Evolutionary conservation across 306 rosid species (phyloP).

Genomic region (Cucumis melo): DNA sequence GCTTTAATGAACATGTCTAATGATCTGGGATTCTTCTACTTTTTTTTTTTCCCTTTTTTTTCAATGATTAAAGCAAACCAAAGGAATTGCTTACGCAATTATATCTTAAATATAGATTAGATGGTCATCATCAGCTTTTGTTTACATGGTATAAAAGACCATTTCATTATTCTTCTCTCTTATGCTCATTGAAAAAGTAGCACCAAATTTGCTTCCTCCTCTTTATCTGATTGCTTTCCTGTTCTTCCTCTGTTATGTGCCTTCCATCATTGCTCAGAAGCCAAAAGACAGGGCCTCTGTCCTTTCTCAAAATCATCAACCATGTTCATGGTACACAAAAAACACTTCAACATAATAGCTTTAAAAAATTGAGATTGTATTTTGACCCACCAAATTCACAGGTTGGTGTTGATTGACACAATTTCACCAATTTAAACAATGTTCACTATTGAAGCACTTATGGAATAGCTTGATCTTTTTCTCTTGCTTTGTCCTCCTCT

Average conservation of each 20-base stretch:
- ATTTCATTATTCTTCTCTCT: neutral
- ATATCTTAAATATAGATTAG: neutral
- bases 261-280: neutral
- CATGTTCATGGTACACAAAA: neutral
- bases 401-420: too few species aligned
- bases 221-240: neutral
- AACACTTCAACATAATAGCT: too few species aligned
- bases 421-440: too few species aligned
- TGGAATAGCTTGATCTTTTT: too few species aligned
- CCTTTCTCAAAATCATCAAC: neutral
- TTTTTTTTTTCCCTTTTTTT: neutral
- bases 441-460: too few species aligned
- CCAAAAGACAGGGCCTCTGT: neutral
- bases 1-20: neutral
- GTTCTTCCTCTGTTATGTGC: neutral
- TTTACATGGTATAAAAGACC: neutral
- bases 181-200: neutral
- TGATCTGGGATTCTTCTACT: neutral
- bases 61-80: neutral
- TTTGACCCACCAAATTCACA: too few species aligned
- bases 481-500: too few species aligned
- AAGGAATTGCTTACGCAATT: neutral
- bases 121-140: constrained; percentile 1
- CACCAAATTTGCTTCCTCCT: neutral
- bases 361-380: too few species aligned